Evolutionary conservation across 768 basidiomycete genomes (phyloP).

Genomic region (Pisolithus albus): DNA sequence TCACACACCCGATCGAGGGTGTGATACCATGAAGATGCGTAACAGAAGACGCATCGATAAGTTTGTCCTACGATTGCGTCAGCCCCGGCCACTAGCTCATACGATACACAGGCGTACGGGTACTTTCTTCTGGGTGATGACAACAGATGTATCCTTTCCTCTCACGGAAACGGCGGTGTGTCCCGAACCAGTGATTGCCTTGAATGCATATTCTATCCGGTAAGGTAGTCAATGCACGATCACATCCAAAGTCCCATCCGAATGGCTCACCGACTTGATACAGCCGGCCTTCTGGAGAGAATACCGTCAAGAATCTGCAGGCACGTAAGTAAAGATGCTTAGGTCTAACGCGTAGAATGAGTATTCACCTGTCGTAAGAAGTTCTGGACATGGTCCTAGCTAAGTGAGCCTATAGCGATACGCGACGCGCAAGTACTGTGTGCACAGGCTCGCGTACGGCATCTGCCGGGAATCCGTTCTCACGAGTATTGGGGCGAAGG

Average conservation of each 20-base stretch:
- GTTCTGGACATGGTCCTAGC: constrained; percentile 64
- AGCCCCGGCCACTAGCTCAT: neutral
- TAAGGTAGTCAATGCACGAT: constrained; percentile 7
- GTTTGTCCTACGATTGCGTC: constrained; percentile 69
- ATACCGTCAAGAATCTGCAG: constrained; percentile 85
- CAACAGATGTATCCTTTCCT: constrained; percentile 75
- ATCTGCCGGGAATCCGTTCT: no score
- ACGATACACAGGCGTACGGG: constrained; percentile 54
- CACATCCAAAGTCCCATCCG: neutral
- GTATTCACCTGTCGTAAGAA: constrained; percentile 76
- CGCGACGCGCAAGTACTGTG: constrained; percentile 65
- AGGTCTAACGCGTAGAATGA: neutral
- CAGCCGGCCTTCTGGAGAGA: constrained; percentile 93
- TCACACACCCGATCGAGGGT: constrained; percentile 81
- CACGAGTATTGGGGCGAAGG: no score
- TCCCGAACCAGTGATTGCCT: constrained; percentile 95
- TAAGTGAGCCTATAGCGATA: constrained; percentile 24
- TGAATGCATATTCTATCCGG: constrained; percentile 92
- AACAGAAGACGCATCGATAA: constrained; percentile 89
- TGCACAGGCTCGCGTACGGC: no score
- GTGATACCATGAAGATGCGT: constrained; percentile 96
- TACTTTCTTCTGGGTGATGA: constrained; percentile 98
- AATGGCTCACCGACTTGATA: constrained; percentile 90
- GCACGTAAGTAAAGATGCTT: neutral
- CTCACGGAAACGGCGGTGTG: constrained; percentile 78